phyloP scores from a whole-genome alignment of 2,329 filamentous ascomycete genomes.

The Fusarium austroafricanum region DNA sequence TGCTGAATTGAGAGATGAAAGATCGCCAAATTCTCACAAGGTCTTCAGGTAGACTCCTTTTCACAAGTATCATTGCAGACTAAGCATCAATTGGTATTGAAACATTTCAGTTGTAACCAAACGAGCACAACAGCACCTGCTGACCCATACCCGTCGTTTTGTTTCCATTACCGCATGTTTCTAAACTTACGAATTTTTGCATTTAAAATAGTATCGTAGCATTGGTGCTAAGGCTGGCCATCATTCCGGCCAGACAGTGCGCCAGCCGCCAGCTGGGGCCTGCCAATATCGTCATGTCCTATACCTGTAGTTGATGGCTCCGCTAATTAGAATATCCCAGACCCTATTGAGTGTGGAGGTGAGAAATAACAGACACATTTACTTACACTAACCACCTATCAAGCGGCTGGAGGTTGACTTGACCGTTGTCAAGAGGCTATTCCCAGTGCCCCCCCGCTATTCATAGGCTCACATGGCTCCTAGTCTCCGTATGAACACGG shows the following conservation, averaged over 20 bases:
- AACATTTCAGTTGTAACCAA: not conserved
- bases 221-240: constrained; percentile 10
- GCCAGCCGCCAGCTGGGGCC: constrained; percentile 1
- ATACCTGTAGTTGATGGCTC: not conserved
- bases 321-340: not conserved
- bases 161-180: constrained; percentile 1
- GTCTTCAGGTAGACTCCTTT: not conserved
- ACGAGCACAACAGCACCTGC: not conserved
- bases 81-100: not conserved
- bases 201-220: constrained; percentile 3
- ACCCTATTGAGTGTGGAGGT: not conserved
- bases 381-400: not conserved
- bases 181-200: constrained; percentile 8
- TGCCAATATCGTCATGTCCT: not conserved
- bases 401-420: not conserved
- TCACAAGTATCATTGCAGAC: not conserved
- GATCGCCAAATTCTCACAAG: no score
- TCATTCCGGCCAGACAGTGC: not conserved
- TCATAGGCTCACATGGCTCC: constrained; percentile 1
- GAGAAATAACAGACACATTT: not conserved
- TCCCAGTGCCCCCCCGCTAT: constrained; percentile 1
- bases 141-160: not conserved
- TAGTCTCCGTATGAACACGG: not conserved
- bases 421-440: not conserved
- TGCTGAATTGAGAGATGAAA: not conserved